phyloP scores from a whole-genome alignment of 805 yeast species.

The Saccharomycopsis sp. region DNA sequence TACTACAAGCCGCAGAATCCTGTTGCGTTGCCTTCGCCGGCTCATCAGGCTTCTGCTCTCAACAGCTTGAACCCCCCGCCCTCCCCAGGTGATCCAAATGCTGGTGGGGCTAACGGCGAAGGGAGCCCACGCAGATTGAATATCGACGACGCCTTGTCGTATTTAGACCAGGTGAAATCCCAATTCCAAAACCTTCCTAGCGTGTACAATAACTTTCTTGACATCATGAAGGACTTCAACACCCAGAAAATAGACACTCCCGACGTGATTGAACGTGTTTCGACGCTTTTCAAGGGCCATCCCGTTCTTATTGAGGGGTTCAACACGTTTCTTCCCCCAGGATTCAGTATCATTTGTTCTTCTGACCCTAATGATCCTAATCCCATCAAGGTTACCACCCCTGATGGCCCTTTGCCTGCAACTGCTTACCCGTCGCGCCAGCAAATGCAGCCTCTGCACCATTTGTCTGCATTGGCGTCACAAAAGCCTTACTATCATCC shows the following conservation, averaged over 20 bases:
- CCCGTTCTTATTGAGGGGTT: conserved; percentile 93
- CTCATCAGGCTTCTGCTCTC: too few relatives aligned
- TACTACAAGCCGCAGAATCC: neutral
- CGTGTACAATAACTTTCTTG: conserved; percentile 91
- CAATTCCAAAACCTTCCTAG: conserved; percentile 91
- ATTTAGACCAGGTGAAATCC: conserved; percentile 89
- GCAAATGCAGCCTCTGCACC: neutral
- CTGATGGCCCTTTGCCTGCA: conserved; percentile 66
- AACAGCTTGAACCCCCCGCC: neutral
- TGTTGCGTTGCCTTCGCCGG: neutral
- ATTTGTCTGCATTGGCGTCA: neutral
- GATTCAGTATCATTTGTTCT: conserved; percentile 90
- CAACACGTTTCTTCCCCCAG: conserved; percentile 95
- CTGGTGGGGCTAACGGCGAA: neutral
- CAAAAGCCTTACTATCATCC: neutral
- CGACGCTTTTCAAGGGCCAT: conserved; percentile 85
- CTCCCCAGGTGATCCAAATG: too few relatives aligned
- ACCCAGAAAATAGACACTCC: conserved; percentile 95
- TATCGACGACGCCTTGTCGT: conserved; percentile 92
- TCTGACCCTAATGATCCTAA: conserved; percentile 82
- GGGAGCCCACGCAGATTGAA: conserved; percentile 57
- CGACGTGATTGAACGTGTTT: conserved; percentile 95
- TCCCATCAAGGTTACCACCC: conserved; percentile 91
- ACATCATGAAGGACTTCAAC: conserved; percentile 98
- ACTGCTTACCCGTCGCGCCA: neutral